phyloP scores from a whole-genome alignment of 768 basidiomycete genomes.

The Megacollybia marginata region DNA sequence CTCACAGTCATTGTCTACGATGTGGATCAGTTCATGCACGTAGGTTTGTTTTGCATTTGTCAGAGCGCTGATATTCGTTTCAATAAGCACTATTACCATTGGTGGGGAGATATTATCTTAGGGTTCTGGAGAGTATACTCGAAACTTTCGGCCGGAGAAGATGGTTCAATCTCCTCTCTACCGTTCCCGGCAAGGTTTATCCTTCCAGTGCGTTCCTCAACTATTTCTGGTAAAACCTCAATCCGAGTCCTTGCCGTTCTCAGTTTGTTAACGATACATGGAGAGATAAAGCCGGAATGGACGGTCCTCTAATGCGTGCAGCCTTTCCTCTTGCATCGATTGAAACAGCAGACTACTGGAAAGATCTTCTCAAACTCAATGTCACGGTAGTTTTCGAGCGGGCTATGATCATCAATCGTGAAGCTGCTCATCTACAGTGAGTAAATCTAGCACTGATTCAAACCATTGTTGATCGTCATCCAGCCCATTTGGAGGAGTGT shows the following conservation, averaged over 20 bases:
- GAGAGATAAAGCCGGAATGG: conserved; percentile 56
- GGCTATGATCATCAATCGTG: conserved; percentile 54
- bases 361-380: conserved; percentile 39
- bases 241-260: neutral
- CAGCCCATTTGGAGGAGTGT: conserved; percentile 2
- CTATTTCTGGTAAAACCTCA: neutral
- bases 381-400: conserved; percentile 55
- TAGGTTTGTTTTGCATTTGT: conserved; percentile 4
- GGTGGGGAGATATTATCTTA: conserved; percentile 40
- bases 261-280: conserved; percentile 30
- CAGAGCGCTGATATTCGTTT: neutral
- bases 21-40: conserved; percentile 16
- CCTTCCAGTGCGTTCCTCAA: conserved; percentile 20
- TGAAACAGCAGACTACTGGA: conserved; percentile 55
- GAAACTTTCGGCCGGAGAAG: conserved; percentile 8
- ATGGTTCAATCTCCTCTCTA: conserved; percentile 2
- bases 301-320: conserved; percentile 56
- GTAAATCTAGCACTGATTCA: conserved; percentile 4
- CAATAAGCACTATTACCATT: conserved; percentile 36
- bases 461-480: neutral
- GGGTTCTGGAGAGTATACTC: conserved; percentile 35
- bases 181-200: conserved; percentile 25
- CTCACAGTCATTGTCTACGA: conserved; percentile 18
- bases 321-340: conserved; percentile 55
- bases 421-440: conserved; percentile 47